Evolutionary conservation across 768 basidiomycete genomes (phyloP), one percentile per base, ranked within the genome.

Genomic region (Mycena metata): DNA sequence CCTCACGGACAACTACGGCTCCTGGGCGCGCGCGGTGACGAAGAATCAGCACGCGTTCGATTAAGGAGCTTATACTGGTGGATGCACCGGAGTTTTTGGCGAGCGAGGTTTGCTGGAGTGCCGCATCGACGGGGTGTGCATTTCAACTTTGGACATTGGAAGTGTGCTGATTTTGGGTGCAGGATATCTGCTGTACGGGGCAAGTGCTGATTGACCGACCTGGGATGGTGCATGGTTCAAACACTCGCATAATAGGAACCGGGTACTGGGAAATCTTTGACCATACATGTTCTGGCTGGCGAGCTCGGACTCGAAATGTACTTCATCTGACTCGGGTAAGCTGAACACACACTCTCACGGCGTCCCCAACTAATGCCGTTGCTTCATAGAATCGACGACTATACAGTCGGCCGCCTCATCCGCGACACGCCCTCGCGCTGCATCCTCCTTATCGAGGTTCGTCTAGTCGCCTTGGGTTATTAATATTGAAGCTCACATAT

Each of bases 231-330:
- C 24, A 10, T 21, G 19, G 41, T 15, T 17, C n/a, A n/a, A n/a
- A n/a, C n/a, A n/a, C n/a, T n/a, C n/a, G n/a, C n/a, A n/a, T n/a
- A 11, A 17, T 47, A 66, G 64, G 69, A 70, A 45, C 71, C 70
- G 1, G 67, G 67, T 2, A 71, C 72, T 0, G 71, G 73, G 6
- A 36, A 54, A 36, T 35, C 30, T 26, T 50, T 24, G 24, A 50
- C 49, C 16, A 50, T 50, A 13, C 49, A 50, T 26, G 49, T 24
- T 12, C 26, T 50, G 49, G 86, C 86, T 23, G 86, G 88, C 52
- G 88, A 89, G 70, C 79, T 91, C 24, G 82, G 84, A 0, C 81
- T 91, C 46, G 88, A 90, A 75, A 90, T 91, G 66, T 91, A 89
- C 73, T 65, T 72, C 23, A 66, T 81, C 36, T 75, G 75, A 10